Evolutionary conservation across 192 early-diverging fungal genomes (phyloP), one percentile per base, ranked within the genome.

Genomic region (Spizellomyces punctatus): DNA sequence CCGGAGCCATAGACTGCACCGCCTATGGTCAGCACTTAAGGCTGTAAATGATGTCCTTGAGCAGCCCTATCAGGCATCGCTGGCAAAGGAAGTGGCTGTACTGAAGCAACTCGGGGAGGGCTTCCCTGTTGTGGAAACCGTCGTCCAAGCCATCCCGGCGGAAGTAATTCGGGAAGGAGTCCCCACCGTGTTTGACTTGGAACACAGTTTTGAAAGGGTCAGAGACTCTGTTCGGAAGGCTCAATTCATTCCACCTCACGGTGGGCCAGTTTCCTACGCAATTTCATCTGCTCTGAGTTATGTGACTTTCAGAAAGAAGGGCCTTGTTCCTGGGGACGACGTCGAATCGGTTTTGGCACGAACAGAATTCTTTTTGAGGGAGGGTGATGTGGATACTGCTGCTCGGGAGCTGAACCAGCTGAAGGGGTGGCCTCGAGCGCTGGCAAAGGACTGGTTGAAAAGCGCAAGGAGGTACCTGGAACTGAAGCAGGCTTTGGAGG

Each of bases 381-480:
- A 86, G 62, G 86, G 88, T 21, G 92, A 98, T 78, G 75, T 98
- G 64, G 95, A 97, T 55, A 79, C 80, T 64, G 95, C 95, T 10
- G 79, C 92, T 12, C 86, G 96, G 72, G 95, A 98, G 76, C 77
- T 97, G 67, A 97, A 97, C 81, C 94, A 95, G 78, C 81, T 98
- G 57, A 88, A 78, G 52, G 95, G 96, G 8, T 98, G 96, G 96
- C 86, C 92, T 14, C 91, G 91, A 78, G 82, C 79, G 71, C 78
- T 98, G 58, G 91, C 94, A 16, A 74, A 83, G 76, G 96, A 95
- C 80, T 98, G 96, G 96, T 81, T 98, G 36, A 76, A 78, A 41
- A 81, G 85, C 42, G 93, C 94, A 0, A 88, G 94, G 50, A 81
- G 81, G 68, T 89, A 94, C 79, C 85, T 98, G 69, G 93, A 94